Percentiles rank a stretch among this genome's conserved stretches.
These are phyloP conservation scores for Tuber brumale DNA, from an alignment of 495 filamentous ascomycete species.

Conservation along the genomic window DNA sequence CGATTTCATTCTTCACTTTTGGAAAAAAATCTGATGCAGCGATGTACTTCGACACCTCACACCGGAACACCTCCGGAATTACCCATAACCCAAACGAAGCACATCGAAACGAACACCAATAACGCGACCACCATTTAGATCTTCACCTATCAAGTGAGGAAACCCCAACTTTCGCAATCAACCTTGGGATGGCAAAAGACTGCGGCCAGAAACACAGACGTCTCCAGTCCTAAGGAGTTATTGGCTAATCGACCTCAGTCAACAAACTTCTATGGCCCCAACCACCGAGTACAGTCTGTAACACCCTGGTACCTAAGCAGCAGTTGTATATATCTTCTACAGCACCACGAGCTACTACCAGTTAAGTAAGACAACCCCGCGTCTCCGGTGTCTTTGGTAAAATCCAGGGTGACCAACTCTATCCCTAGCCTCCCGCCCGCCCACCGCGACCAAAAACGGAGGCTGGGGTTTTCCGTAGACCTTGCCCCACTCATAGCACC, in stretches of 20 bases:
- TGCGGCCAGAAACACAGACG: slow-evolving; percentile 53
- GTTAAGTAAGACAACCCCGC: slow-evolving; percentile 49
- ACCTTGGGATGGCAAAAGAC: slow-evolving; percentile 55
- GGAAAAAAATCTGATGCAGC: slow-evolving; percentile 46
- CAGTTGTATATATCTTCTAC: slow-evolving; percentile 48
- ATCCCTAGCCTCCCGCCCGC: slow-evolving; percentile 50
- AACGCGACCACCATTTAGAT: slow-evolving; percentile 53
- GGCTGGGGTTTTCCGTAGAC: slow-evolving; percentile 50
- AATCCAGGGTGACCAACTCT: slow-evolving; percentile 48
- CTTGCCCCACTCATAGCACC: slow-evolving; percentile 55
- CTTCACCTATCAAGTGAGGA: slow-evolving; percentile 36
- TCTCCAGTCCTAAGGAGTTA: slow-evolving; percentile 47
- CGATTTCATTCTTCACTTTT: too few relatives aligned
- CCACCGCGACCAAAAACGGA: slow-evolving; percentile 53
- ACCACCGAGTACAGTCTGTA: slow-evolving; percentile 32
- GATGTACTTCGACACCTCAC: slow-evolving; percentile 51
- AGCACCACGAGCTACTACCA: slow-evolving; percentile 56
- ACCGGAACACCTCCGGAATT: slow-evolving; percentile 52
- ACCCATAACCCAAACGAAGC: slow-evolving; percentile 39
- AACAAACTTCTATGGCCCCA: slow-evolving; percentile 46
- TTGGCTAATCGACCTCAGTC: slow-evolving; percentile 48
- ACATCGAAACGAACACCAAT: slow-evolving; percentile 44
- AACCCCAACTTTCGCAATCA: slow-evolving; percentile 51
- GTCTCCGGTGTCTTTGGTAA: slow-evolving; percentile 47
- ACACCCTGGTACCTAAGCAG: slow-evolving; percentile 45